Base-by-base conservation (phyloP, 2,329 filamentous ascomycete genomes). In the Nothophoma quercina region DNA sequence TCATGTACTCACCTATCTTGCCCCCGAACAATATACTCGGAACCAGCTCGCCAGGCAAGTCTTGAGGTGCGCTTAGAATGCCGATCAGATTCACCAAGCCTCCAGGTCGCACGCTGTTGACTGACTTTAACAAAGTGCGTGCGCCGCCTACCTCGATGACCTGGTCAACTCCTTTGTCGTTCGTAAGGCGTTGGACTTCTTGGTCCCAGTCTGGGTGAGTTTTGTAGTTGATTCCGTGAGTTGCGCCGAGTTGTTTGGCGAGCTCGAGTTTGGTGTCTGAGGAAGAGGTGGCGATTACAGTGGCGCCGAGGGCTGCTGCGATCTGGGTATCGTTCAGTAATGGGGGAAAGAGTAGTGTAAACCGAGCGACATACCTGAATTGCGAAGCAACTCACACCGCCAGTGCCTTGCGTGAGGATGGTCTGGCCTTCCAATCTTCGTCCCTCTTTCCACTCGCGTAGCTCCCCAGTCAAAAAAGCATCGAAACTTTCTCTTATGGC, bases 391-490 rank as follows among this genome's bases (percentile, higher is more conserved):
- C 65, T 72, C 49, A 72, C 70, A 64, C 80, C 79, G 0, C 74
- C 73, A 0, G 74, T 88, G 12, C 87, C 87, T 71, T 88, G 83
- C 1, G 85, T 85, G 22, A 89, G 76, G 2, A 89, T 84, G 19
- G 51, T 54, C 43, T 59, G 60, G 71, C 22, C 73, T 68, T 61
- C 16, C 7, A 53, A 23, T 22, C 47, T 29, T 23, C 38, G 55
- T 18, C 42, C 57, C 13, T 33, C 45, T 5, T 30, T 41, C 58
- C 55, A 55, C 4, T 26, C 45, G 13, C 38, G 19, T 4, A 53
- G 15, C 4, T 28, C 15, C 16, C 57, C 49, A 16, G 30, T 33
- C 8, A 61, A 30, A 32, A 46, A 42, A 13, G 33, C 48, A 42
- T 55, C 46, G 1, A 58, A 39, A 10, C 26, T 16, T 15, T 48